Evolutionary conservation across 2,329 filamentous ascomycete genomes (phyloP).

Genomic region (Aspergillus ochraceoroseus): DNA sequence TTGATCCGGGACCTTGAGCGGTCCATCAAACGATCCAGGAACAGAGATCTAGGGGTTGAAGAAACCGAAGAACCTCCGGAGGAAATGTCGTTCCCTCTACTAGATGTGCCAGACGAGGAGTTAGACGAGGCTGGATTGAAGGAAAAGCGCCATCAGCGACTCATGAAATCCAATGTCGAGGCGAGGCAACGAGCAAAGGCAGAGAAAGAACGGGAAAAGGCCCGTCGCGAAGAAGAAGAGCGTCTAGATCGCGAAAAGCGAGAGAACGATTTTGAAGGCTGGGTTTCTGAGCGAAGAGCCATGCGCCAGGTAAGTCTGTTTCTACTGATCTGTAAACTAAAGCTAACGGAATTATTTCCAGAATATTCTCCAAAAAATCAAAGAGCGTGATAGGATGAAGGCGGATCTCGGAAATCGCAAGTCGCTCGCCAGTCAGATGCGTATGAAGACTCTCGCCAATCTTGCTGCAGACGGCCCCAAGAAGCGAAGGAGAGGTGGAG

Average conservation of each 20-base stretch:
- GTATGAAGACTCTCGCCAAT: slow-evolving; percentile 97
- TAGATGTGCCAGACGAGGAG: slow-evolving; percentile 86
- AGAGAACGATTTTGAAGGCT: slow-evolving; percentile 75
- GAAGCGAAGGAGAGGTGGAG: slow-evolving; percentile 80
- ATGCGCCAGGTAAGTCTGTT: slow-evolving; percentile 53
- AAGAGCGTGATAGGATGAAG: slow-evolving; percentile 87
- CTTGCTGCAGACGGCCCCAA: slow-evolving; percentile 81
- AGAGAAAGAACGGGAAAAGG: slow-evolving; percentile 91
- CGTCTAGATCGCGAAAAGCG: slow-evolving; percentile 77
- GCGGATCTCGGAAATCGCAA: slow-evolving; percentile 95
- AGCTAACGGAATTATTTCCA: slow-evolving; percentile 38
- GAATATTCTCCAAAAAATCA: slow-evolving; percentile 73
- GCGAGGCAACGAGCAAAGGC: slow-evolving; percentile 89
- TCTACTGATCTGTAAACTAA: background rate
- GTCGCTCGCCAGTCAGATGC: slow-evolving; percentile 89
- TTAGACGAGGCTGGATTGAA: slow-evolving; percentile 88
- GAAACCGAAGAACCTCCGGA: slow-evolving; percentile 70
- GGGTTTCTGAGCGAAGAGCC: slow-evolving; percentile 76
- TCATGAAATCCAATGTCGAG: slow-evolving; percentile 93
- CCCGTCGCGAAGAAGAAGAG: slow-evolving; percentile 74
- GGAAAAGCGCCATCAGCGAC: slow-evolving; percentile 83
- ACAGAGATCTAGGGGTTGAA: slow-evolving; percentile 86
- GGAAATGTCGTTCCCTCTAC: slow-evolving; percentile 77
- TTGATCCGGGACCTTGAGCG: slow-evolving; percentile 85
- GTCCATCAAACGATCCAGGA: slow-evolving; percentile 80